A percentile compares a stretch with the other conserved stretches of the same genome.
Conservation (phyloP, 345 rosid genomes). For the Populus nigra region DNA sequence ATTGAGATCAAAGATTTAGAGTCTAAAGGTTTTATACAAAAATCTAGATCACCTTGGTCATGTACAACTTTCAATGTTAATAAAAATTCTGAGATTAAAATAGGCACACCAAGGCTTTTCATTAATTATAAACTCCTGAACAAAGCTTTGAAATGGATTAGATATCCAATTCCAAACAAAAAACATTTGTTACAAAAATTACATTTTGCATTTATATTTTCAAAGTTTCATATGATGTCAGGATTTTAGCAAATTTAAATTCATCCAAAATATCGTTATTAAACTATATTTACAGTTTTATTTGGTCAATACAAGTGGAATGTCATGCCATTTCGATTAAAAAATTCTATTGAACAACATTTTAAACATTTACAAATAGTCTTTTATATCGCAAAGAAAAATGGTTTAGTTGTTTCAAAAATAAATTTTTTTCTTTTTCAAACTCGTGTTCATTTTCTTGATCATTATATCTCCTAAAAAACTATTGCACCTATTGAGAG, state of each 20-base stretch:
- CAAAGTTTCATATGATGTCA: not conserved
- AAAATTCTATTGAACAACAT: not conserved
- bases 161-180: not conserved
- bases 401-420: too few relatives aligned
- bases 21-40: not conserved
- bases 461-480: too few relatives aligned
- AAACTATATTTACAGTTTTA: too few relatives aligned
- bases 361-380: too few relatives aligned
- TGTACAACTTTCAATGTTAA: not conserved
- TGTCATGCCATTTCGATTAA: not conserved
- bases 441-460: too few relatives aligned
- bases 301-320: too few relatives aligned
- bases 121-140: slow-evolving; percentile 9
- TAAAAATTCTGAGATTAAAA: not conserved
- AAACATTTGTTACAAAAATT: too few relatives aligned
- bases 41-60: not conserved
- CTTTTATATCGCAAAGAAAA: too few relatives aligned
- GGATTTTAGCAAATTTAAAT: not conserved
- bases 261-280: too few relatives aligned
- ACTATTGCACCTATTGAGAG: too few relatives aligned
- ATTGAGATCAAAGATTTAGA: not conserved
- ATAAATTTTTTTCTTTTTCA: not conserved
- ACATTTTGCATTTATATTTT: too few relatives aligned
- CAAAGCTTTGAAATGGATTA: not conserved
- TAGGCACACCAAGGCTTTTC: not conserved